Evolutionary conservation across 176 grass and related monocot genomes (phyloP).

Genomic region (Raddia guianensis): DNA sequence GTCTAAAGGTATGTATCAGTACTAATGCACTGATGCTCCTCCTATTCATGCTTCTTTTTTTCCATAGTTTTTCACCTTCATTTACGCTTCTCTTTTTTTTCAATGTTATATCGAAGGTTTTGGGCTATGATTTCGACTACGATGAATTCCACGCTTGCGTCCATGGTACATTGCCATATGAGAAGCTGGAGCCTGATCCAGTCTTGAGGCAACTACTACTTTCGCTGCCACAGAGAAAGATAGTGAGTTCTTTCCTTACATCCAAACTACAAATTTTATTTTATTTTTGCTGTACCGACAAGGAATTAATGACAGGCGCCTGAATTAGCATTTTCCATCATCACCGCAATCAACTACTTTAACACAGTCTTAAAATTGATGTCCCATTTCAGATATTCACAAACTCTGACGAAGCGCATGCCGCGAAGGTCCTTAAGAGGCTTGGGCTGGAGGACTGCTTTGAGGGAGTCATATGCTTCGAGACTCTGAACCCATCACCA

Average conservation of each 20-base stretch:
- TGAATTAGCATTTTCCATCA: neutral
- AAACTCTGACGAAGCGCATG: constrained; percentile 82
- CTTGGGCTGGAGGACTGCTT: constrained; percentile 91
- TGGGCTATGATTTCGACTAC: constrained; percentile 76
- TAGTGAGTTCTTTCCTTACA: constrained; percentile 43
- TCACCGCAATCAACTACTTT: neutral
- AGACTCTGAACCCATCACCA: constrained; percentile 68
- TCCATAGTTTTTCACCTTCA: neutral
- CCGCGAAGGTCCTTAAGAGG: constrained; percentile 57
- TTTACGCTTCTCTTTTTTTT: neutral
- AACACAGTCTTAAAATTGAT: neutral
- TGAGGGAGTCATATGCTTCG: constrained; percentile 90
- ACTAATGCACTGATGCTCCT: neutral
- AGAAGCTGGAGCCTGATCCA: constrained; percentile 77
- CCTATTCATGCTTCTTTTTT: neutral
- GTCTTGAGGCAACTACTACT: constrained; percentile 74
- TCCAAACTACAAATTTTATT: neutral
- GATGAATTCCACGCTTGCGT: constrained; percentile 84
- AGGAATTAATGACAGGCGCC: neutral
- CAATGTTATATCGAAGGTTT: constrained; percentile 22
- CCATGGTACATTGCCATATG: constrained; percentile 79
- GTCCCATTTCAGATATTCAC: constrained; percentile 71
- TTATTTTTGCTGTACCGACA: neutral
- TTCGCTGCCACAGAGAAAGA: constrained; percentile 84
- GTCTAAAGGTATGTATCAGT: constrained; percentile 62